phyloP scores from a whole-genome alignment of 2,329 filamentous ascomycete genomes.

The Colletotrichum lini region DNA sequence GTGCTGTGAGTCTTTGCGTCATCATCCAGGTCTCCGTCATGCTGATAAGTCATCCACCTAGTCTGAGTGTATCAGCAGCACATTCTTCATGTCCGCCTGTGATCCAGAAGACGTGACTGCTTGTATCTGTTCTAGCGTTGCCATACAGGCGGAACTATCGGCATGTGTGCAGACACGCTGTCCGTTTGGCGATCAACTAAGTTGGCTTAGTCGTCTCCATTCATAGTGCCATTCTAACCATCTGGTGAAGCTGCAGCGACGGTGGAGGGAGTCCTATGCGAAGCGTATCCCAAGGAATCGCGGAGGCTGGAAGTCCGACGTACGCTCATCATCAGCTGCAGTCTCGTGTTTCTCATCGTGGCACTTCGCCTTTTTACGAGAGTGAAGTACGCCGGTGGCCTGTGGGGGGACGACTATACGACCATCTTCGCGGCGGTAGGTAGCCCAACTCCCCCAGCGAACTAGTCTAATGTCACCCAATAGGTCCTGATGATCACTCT shows the following conservation, averaged over 20 bases:
- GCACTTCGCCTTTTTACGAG: constrained; percentile 10
- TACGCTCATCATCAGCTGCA: constrained; percentile 21
- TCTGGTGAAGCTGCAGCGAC: constrained; percentile 12
- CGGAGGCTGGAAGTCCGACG: constrained; percentile 11
- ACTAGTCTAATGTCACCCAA: not conserved
- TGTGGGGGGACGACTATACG: constrained; percentile 12
- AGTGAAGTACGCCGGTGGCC: constrained; percentile 7
- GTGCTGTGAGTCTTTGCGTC: constrained; percentile 6
- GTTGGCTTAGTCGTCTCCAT: not conserved
- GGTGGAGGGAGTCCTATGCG: constrained; percentile 16
- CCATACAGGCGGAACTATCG: constrained; percentile 1
- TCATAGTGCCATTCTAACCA: not conserved
- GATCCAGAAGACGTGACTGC: constrained; percentile 3
- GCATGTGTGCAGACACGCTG: constrained; percentile 11
- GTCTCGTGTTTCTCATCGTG: constrained; percentile 1
- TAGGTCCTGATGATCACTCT: constrained; percentile 8
- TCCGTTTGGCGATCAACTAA: constrained; percentile 11
- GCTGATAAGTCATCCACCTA: not conserved
- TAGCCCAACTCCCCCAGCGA: not conserved
- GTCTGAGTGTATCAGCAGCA: constrained; percentile 9
- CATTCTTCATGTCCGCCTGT: constrained; percentile 11
- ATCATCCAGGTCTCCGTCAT: not conserved
- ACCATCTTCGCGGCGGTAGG: constrained; percentile 20
- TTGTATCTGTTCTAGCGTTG: constrained; percentile 12
- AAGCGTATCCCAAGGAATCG: constrained; percentile 19